A percentile compares a stretch with the other conserved stretches of the same genome.
phyloP scores from a whole-genome alignment of 352 stramenopile genomes.

The Phytophthora multivora region DNA sequence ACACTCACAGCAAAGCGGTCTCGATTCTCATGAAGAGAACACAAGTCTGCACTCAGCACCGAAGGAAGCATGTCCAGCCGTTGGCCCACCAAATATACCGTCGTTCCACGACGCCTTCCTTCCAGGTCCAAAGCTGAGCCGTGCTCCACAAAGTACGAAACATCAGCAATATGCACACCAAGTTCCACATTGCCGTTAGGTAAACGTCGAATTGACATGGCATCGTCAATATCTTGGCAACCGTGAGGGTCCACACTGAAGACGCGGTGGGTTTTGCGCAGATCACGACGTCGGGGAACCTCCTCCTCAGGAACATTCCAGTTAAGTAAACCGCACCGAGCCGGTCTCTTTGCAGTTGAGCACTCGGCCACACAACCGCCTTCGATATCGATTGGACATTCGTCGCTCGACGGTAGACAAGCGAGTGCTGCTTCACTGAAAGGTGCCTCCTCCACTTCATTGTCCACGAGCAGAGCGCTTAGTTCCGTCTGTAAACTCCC shows the following conservation, averaged over 20 bases:
- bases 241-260: slow-evolving; percentile 90
- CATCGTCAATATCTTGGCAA: slow-evolving; percentile 92
- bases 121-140: slow-evolving; percentile 97
- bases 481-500: slow-evolving; percentile 81
- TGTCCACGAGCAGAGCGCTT: slow-evolving; percentile 79
- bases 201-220: slow-evolving; percentile 82
- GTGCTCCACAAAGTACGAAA: slow-evolving; percentile 98
- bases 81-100: slow-evolving; percentile 97
- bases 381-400: slow-evolving; percentile 66
- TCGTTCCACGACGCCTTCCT: slow-evolving; percentile 89
- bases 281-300: slow-evolving; percentile 55
- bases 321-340: slow-evolving; percentile 58
- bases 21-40: slow-evolving; percentile 89
- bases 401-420: slow-evolving; percentile 64
- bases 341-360: slow-evolving; percentile 74
- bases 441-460: slow-evolving; percentile 80
- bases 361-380: slow-evolving; percentile 66
- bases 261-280: slow-evolving; percentile 72
- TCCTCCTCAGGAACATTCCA: slow-evolving; percentile 72
- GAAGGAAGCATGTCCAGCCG: slow-evolving; percentile 93
- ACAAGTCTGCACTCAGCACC: slow-evolving; percentile 89
- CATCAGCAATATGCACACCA: slow-evolving; percentile 99
- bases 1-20: slow-evolving; percentile 92
- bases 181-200: slow-evolving; percentile 90
- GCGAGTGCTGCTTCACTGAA: slow-evolving; percentile 89